These are phyloP conservation scores for Pichia ethanolica DNA, from an alignment of 805 yeast genomes.

Conservation along the genomic window DNA sequence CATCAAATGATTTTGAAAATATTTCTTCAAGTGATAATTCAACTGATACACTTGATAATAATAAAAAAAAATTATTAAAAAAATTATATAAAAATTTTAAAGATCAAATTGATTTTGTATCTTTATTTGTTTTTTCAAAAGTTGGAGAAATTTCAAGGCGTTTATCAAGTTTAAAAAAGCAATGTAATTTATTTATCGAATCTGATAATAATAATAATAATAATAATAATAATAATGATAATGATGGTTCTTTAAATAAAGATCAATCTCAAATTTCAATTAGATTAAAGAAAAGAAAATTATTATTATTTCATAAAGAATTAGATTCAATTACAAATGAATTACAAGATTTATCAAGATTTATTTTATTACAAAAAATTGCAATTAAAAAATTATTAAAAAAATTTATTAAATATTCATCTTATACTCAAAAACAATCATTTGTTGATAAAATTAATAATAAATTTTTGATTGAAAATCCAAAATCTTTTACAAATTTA, in stretches of 20 bases:
- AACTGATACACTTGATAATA: slow-evolving; percentile 9
- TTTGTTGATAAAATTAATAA: slow-evolving; percentile 26
- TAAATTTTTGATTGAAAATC: slow-evolving; percentile 29
- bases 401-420: slow-evolving; percentile 48
- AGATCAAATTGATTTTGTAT: slow-evolving; percentile 53
- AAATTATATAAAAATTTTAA: slow-evolving; percentile 37
- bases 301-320: slow-evolving; percentile 27
- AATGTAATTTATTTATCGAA: slow-evolving; percentile 22
- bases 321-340: slow-evolving; percentile 39
- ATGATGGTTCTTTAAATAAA: neutral
- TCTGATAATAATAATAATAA: slow-evolving; percentile 4
- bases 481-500: slow-evolving; percentile 50
- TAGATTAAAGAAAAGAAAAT: slow-evolving; percentile 18
- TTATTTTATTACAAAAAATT: slow-evolving; percentile 64
- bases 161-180: slow-evolving; percentile 22
- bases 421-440: slow-evolving; percentile 26
- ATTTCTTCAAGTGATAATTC: slow-evolving; percentile 3
- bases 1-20: slow-evolving; percentile 4
- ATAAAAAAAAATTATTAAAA: slow-evolving; percentile 20
- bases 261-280: slow-evolving; percentile 8
- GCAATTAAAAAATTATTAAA: slow-evolving; percentile 68
- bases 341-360: slow-evolving; percentile 61
- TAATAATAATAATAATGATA: neutral
- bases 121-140: slow-evolving; percentile 60
- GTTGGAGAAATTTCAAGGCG: slow-evolving; percentile 59